Conservation (phyloP, 768 basidiomycete genomes). For the Lentinus brumalis region DNA sequence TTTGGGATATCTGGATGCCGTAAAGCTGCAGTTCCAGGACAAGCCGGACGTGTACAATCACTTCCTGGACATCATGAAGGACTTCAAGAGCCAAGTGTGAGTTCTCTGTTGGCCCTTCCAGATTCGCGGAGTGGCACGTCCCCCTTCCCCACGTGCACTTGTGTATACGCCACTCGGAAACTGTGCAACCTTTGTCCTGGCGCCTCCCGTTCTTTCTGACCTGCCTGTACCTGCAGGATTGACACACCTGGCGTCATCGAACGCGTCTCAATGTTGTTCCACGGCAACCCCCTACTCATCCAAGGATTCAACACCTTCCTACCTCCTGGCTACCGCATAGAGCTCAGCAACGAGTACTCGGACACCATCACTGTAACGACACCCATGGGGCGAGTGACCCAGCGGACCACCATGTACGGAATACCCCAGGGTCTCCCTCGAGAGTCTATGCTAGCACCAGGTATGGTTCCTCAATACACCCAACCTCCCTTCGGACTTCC, state of each 20-base stretch:
- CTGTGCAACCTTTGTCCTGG: constrained; percentile 5
- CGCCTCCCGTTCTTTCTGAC: background rate
- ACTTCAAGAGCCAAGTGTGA: constrained; percentile 95
- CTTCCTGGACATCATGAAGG: constrained; percentile 98
- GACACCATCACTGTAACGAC: constrained; percentile 83
- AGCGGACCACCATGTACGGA: constrained; percentile 51
- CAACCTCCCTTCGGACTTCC: constrained; percentile 23
- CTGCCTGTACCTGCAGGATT: constrained; percentile 55
- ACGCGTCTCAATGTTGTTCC: constrained; percentile 90
- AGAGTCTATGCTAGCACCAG: constrained; percentile 28
- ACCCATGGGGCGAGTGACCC: constrained; percentile 70
- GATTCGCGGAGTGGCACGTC: background rate
- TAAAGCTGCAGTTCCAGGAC: constrained; percentile 88
- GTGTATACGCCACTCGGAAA: background rate
- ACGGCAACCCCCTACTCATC: constrained; percentile 86
- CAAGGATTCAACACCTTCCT: constrained; percentile 99
- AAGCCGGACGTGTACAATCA: constrained; percentile 94
- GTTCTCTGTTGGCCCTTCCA: constrained; percentile 33
- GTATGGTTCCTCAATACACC: constrained; percentile 23
- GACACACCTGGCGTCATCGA: constrained; percentile 98
- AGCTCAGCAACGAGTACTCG: constrained; percentile 74
- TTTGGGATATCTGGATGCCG: constrained; percentile 90
- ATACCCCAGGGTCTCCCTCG: constrained; percentile 31
- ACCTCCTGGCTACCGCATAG: constrained; percentile 92
- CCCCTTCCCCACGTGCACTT: background rate